Evolutionary conservation across 495 filamentous ascomycete genomes (phyloP), one percentile per base, ranked within the genome.

Genomic region (Hypoxylon cercidicola): DNA sequence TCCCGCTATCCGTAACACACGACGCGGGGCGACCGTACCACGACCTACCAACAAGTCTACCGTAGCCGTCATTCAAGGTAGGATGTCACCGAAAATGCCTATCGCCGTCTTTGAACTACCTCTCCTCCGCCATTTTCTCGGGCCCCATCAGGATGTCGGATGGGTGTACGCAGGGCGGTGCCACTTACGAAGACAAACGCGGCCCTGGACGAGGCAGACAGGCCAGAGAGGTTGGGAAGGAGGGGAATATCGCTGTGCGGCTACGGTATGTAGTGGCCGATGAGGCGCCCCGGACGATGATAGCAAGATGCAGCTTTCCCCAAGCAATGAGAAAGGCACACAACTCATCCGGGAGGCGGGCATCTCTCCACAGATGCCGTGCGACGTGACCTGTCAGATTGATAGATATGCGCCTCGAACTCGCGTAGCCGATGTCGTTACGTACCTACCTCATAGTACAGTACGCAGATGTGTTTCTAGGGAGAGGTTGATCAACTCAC

Each of bases 361-460:
- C 25, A 23, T 62, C 52, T 65, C 60, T 68, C 62, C 57, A 66
- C 60, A 69, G 62, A 71, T 60, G 71, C 47, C 64, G 69, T 73
- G 58, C 62, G 19, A 73, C 59, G 45, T 67, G 71, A 73, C 68
- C 58, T 73, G 65, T 73, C 71, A 73, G 65, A 71, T 73, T 66
- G 63, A 62, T 57, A 32, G 56, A 60, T 68, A 71, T 73, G 65
- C 66, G 64, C 64, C 66, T 61, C 51, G 63, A 64, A 59, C 32
- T 60, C 55, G 57, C 54, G 62, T 65, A 30, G 54, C 59, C 45
- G 51, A 61, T 43, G 51, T 55, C 60, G 70, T 59, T 64, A 63
- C 50, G 39, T 61, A 64, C 12, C 3, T 32, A 10, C 9, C 3
- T 11, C 30, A 10, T 32, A 32, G 25, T 32, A 32, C 30, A 32